Evolutionary conservation across 2,329 filamentous ascomycete genomes (phyloP).

Genomic region (Periconia sp.): DNA sequence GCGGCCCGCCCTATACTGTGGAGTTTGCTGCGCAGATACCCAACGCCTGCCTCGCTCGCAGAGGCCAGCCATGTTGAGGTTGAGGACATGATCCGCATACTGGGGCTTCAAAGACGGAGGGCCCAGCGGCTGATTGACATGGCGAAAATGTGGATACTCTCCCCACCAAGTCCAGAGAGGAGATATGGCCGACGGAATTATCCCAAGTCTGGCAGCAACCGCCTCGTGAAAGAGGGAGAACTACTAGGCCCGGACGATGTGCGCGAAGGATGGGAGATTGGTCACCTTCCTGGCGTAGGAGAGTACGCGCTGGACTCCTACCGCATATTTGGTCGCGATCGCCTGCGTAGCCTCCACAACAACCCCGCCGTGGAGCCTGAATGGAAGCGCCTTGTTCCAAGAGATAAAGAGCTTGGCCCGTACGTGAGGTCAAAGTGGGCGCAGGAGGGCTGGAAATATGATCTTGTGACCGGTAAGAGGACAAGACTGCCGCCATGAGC

Average conservation of each 20-base stretch:
- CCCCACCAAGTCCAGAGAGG: constrained; percentile 65
- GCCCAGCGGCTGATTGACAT: constrained; percentile 72
- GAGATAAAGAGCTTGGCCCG: constrained; percentile 87
- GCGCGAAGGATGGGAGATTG: constrained; percentile 76
- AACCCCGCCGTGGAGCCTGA: constrained; percentile 71
- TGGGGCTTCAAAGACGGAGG: constrained; percentile 52
- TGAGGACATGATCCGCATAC: constrained; percentile 23
- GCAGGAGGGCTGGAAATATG: constrained; percentile 82
- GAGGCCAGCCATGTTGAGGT: constrained; percentile 24
- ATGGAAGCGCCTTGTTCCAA: constrained; percentile 84
- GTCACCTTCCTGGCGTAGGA: constrained; percentile 76
- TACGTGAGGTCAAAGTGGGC: constrained; percentile 93
- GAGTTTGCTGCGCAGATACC: constrained; percentile 70
- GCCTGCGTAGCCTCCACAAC: constrained; percentile 64
- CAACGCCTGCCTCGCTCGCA: constrained; percentile 68
- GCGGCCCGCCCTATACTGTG: constrained; percentile 79
- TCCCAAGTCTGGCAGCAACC: constrained; percentile 22
- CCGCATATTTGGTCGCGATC: constrained; percentile 91
- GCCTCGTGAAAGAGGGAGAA: constrained; percentile 54
- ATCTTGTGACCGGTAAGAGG: constrained; percentile 71
- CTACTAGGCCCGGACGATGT: constrained; percentile 38
- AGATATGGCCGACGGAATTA: constrained; percentile 62
- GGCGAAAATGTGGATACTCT: constrained; percentile 70
- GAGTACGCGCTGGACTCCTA: constrained; percentile 86
- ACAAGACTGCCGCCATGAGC: too few relatives aligned